These are phyloP conservation scores for Centaurea solstitialis DNA, from an alignment of 129 eudicot species.

Conservation along the genomic window DNA sequence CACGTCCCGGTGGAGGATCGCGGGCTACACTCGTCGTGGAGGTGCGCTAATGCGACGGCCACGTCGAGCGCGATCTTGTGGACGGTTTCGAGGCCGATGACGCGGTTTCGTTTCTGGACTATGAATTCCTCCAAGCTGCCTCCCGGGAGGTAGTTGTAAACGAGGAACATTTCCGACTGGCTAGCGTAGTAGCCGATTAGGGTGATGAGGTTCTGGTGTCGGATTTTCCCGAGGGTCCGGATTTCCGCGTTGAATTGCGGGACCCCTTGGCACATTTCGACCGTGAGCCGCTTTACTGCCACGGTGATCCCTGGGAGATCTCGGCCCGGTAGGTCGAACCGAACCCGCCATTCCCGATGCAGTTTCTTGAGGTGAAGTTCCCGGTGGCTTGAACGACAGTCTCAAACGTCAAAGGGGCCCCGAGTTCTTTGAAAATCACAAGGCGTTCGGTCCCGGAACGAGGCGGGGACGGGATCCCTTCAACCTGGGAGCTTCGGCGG, in stretches of 20 bases:
- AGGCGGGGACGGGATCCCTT: constrained; percentile 27
- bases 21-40: constrained; percentile 61
- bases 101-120: constrained; percentile 29
- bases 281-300: constrained; percentile 60
- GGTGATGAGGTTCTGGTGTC: constrained; percentile 59
- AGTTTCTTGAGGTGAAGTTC: constrained; percentile 40
- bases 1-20: constrained; percentile 66
- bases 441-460: constrained; percentile 42
- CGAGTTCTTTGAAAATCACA: constrained; percentile 42
- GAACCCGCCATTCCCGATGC: constrained; percentile 78
- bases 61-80: constrained; percentile 56
- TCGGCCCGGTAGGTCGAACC: constrained; percentile 68
- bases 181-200: constrained; percentile 58
- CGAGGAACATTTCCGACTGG: constrained; percentile 59
- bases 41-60: constrained; percentile 52
- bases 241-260: constrained; percentile 70
- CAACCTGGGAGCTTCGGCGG: constrained; percentile 29
- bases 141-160: constrained; percentile 67
- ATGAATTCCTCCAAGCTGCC: constrained; percentile 62
- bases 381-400: constrained; percentile 52
- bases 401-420: constrained; percentile 49
- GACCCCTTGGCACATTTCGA: constrained; percentile 60
- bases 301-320: constrained; percentile 47
- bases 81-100: constrained; percentile 33
- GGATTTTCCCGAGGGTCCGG: constrained; percentile 43